Evolutionary conservation across 2,329 filamentous ascomycete species (phyloP).

Genomic region (Didymella glomerata): DNA sequence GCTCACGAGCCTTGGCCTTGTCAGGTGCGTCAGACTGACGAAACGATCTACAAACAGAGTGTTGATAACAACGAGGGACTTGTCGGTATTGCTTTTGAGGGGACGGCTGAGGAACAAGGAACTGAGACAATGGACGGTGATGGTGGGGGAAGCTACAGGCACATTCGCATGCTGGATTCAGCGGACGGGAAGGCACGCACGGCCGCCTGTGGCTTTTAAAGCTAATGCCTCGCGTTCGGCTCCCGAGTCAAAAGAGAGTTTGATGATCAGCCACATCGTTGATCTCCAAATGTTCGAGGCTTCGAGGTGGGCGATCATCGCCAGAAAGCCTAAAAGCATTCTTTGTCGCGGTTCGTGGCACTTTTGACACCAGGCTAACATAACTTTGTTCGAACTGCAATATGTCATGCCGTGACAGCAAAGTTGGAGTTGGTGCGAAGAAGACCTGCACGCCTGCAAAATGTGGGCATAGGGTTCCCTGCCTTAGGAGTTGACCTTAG

Average conservation of each 20-base stretch:
- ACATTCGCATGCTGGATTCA: background rate
- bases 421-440: background rate
- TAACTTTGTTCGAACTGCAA: background rate
- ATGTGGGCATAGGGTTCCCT: constrained; percentile 3
- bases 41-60: background rate
- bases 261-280: constrained; percentile 9
- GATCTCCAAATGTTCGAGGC: constrained; percentile 5
- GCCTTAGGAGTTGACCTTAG: constrained; percentile 10
- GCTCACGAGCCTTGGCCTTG: background rate
- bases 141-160: constrained; percentile 8
- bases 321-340: background rate
- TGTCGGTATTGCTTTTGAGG: constrained; percentile 7
- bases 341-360: background rate
- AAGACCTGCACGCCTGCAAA: background rate
- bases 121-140: constrained; percentile 5
- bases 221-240: constrained; percentile 7
- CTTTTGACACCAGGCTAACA: background rate
- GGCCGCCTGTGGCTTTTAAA: constrained; percentile 3
- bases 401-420: background rate
- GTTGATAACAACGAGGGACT: background rate
- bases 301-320: background rate
- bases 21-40: constrained; percentile 8
- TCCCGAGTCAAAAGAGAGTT: constrained; percentile 12
- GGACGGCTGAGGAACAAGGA: background rate
- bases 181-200: constrained; percentile 13